These are phyloP conservation scores for Lathyrus tuberosus DNA, from an alignment of 306 rosid genomes.

Conservation along the genomic window DNA sequence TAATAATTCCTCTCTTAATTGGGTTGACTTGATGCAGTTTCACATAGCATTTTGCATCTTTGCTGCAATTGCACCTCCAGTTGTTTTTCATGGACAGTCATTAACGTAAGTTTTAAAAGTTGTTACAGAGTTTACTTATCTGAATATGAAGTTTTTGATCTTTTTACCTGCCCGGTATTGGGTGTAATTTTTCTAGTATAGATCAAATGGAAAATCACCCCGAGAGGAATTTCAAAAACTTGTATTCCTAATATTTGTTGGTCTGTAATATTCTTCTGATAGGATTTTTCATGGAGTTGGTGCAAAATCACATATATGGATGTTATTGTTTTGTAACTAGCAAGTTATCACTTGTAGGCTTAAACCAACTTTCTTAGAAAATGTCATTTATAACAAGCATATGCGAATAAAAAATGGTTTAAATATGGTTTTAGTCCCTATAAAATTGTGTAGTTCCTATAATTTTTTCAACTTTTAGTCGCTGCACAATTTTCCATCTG, in stretches of 20 bases:
- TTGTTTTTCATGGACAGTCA: slow-evolving; percentile 93
- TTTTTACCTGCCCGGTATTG: slow-evolving; percentile 25
- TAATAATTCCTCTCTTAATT: slow-evolving; percentile 41
- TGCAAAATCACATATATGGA: no score
- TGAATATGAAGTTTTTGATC: slow-evolving; percentile 15
- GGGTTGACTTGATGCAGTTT: slow-evolving; percentile 60
- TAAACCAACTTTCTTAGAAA: no score
- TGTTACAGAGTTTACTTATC: slow-evolving; percentile 4
- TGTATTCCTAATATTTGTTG: slow-evolving; percentile 1
- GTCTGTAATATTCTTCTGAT: not conserved
- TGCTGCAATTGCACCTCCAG: slow-evolving; percentile 97
- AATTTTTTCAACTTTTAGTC: not conserved
- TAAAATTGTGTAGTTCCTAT: no score
- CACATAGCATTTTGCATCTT: slow-evolving; percentile 85
- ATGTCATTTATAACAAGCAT: no score
- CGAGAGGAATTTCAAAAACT: slow-evolving; percentile 10
- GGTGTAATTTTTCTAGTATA: not conserved
- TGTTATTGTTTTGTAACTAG: no score
- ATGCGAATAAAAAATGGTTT: not conserved
- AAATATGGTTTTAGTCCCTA: not conserved
- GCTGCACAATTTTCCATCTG: not conserved
- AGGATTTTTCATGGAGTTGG: no score
- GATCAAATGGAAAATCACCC: slow-evolving; percentile 27
- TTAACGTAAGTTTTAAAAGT: slow-evolving; percentile 71
- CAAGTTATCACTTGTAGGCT: no score